Evolutionary conservation across 306 rosid genomes (phyloP).

Genomic region (Macrotyloma uniflorum): DNA sequence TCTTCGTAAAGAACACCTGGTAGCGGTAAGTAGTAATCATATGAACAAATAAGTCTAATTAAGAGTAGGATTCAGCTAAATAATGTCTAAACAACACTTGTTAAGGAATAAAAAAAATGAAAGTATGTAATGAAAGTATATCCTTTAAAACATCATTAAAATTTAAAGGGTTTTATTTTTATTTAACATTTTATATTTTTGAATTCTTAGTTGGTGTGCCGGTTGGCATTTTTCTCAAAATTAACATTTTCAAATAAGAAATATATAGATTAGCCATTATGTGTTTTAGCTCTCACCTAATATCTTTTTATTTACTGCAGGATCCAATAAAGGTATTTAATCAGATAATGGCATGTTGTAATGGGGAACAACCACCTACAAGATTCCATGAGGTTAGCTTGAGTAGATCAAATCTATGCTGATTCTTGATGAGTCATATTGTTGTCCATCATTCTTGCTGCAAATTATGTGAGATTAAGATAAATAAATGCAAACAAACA

Average conservation of each 20-base stretch:
- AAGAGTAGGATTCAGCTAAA: not conserved
- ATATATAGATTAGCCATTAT: not conserved
- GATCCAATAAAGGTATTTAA: slow-evolving; percentile 56
- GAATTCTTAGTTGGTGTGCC: not conserved
- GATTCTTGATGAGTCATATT: not conserved
- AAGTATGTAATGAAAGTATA: not conserved
- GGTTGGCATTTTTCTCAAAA: not conserved
- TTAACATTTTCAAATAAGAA: not conserved
- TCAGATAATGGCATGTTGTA: slow-evolving; percentile 58
- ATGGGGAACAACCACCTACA: slow-evolving; percentile 55
- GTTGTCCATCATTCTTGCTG: not conserved
- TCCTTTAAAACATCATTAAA: not conserved
- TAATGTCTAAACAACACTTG: not conserved
- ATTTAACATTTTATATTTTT: not conserved
- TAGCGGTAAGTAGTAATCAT: slow-evolving; percentile 33
- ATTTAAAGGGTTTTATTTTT: not conserved
- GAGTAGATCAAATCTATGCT: slow-evolving; percentile 23
- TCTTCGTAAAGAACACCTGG: slow-evolving; percentile 51
- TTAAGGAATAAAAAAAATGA: not conserved
- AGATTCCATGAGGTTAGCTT: slow-evolving; percentile 70
- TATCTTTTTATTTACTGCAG: slow-evolving; percentile 46
- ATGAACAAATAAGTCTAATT: slow-evolving; percentile 7
- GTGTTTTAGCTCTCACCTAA: not conserved
- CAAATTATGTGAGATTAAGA: not conserved
- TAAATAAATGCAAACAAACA: slow-evolving; percentile 11